Conservation (phyloP, 306 rosid species). For the Acacia confusa region DNA sequence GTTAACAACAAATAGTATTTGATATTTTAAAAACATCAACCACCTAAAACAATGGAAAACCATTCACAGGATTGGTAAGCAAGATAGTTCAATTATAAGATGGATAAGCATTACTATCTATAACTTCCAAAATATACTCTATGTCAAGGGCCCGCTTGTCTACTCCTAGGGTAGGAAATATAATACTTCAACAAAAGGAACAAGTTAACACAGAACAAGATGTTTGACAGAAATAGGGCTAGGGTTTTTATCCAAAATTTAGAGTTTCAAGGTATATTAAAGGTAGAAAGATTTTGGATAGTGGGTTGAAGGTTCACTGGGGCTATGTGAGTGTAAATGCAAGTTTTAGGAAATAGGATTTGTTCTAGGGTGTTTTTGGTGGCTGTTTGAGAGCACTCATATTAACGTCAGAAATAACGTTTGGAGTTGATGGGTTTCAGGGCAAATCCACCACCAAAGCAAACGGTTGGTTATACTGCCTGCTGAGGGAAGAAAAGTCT, state of each 20-base stretch:
- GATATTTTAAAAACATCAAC: slow-evolving; percentile 9
- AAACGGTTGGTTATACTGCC: background rate
- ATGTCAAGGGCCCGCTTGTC: background rate
- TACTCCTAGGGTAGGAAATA: background rate
- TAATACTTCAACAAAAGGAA: background rate
- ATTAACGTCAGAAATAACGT: background rate
- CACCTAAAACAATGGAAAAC: background rate
- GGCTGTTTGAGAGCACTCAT: background rate
- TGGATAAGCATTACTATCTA: background rate
- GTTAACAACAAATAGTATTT: background rate
- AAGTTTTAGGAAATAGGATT: background rate
- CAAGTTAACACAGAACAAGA: background rate
- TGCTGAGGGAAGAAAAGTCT: background rate
- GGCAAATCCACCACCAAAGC: background rate
- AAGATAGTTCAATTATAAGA: background rate
- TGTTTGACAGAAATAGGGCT: background rate
- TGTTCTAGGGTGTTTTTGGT: background rate
- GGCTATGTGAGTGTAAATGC: background rate
- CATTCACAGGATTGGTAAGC: background rate
- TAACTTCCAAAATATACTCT: background rate
- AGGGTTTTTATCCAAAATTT: background rate
- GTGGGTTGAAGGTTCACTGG: background rate
- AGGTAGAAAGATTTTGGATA: background rate
- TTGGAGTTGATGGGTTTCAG: background rate
- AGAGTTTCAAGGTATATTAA: background rate